Percentiles rank a stretch among this genome's conserved stretches.
Conservation (phyloP, 495 filamentous ascomycete species). For the Penicillium soppii region DNA sequence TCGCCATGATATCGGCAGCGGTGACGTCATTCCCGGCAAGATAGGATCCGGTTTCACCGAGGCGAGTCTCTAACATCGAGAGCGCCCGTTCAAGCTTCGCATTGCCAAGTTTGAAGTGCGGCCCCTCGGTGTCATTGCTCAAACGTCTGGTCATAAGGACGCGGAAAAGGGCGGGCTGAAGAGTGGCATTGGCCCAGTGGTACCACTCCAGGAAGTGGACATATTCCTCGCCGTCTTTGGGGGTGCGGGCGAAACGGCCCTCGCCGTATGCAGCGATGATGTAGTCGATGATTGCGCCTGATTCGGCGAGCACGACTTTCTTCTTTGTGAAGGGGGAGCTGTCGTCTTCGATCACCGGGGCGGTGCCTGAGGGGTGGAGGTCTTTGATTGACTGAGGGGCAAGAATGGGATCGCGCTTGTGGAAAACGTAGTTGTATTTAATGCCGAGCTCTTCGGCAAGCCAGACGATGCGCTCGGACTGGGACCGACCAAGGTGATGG, state of each 20-base stretch:
- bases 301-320: constrained; percentile 47
- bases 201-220: constrained; percentile 61
- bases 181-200: constrained; percentile 57
- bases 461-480: constrained; percentile 62
- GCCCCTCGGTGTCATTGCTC: constrained; percentile 9
- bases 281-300: constrained; percentile 56
- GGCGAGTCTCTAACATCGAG: constrained; percentile 39
- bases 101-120: constrained; percentile 4
- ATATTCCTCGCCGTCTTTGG: constrained; percentile 42
- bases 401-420: constrained; percentile 51
- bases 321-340: constrained; percentile 31
- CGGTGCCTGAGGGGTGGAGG: constrained; percentile 50
- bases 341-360: constrained; percentile 56
- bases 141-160: constrained; percentile 15
- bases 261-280: constrained; percentile 51
- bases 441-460: constrained; percentile 63
- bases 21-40: constrained; percentile 61
- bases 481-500: constrained; percentile 56
- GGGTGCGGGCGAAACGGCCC: constrained; percentile 41
- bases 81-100: constrained; percentile 24
- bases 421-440: constrained; percentile 48
- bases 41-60: constrained; percentile 45
- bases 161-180: constrained; percentile 41
- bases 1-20: constrained; percentile 59
- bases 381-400: constrained; percentile 52